Evolutionary conservation across 176 grass and related monocot species (phyloP).

Genomic region (Otatea glauca): DNA sequence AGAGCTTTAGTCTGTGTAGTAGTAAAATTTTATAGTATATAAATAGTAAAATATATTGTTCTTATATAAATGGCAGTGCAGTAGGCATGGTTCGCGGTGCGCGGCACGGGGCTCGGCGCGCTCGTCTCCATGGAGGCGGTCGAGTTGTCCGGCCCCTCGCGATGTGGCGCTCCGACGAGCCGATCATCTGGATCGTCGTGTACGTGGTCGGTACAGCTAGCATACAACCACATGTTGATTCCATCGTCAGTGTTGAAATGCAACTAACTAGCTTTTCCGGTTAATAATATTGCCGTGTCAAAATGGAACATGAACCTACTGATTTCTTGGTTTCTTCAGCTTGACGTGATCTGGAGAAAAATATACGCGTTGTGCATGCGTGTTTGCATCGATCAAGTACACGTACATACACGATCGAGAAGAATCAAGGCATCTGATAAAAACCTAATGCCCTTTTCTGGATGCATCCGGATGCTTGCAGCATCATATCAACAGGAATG

Average conservation of each 20-base stretch:
- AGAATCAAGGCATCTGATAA: too few relatives aligned
- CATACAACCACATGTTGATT: too few relatives aligned
- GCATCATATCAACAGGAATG: too few relatives aligned
- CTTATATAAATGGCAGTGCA: too few relatives aligned
- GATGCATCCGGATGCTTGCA: too few relatives aligned
- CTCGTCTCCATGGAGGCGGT: conserved; percentile 71
- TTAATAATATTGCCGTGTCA: background rate
- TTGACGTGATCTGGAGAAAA: conserved; percentile 57
- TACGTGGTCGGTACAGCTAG: conserved; percentile 51
- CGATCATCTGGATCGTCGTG: conserved; percentile 59
- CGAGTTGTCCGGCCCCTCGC: conserved; percentile 43
- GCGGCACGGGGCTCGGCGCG: conserved; percentile 57
- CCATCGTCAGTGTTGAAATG: background rate
- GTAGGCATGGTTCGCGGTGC: conserved; percentile 23
- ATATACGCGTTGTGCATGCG: too few relatives aligned
- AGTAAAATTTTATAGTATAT: too few relatives aligned
- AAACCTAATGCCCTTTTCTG: too few relatives aligned
- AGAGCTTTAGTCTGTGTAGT: too few relatives aligned
- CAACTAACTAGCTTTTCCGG: background rate
- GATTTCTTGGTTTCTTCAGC: conserved; percentile 33
- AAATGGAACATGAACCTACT: background rate
- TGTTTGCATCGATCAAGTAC: too few relatives aligned
- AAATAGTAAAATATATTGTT: too few relatives aligned
- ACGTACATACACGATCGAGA: too few relatives aligned
- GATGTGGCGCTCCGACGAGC: conserved; percentile 53